Percentiles rank a stretch among this genome's conserved stretches.
phyloP scores from a whole-genome alignment of 805 yeast species.

The Zygotorulaspora sp. region DNA sequence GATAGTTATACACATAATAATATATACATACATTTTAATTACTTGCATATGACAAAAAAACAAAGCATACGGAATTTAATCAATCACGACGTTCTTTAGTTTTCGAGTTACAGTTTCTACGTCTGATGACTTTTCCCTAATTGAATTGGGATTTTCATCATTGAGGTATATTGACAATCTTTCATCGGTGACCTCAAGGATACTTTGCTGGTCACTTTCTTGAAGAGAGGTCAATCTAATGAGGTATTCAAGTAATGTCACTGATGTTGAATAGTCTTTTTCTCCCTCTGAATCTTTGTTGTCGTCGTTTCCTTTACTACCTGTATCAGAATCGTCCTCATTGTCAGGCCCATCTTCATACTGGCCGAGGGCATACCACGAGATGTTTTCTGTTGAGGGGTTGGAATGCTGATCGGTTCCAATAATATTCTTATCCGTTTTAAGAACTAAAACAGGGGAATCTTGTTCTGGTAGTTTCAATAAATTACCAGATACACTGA shows the following conservation, averaged over 20 bases:
- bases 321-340: slow-evolving; percentile 16
- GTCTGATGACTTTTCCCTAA: slow-evolving; percentile 15
- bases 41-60: background rate
- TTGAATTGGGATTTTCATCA: slow-evolving; percentile 44
- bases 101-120: slow-evolving; percentile 14
- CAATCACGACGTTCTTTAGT: background rate
- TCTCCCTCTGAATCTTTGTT: slow-evolving; percentile 25
- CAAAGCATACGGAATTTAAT: too few species aligned
- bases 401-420: slow-evolving; percentile 23
- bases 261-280: slow-evolving; percentile 30
- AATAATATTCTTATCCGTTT: slow-evolving; percentile 34
- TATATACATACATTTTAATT: background rate
- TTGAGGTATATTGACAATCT: slow-evolving; percentile 54
- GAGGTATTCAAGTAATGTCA: slow-evolving; percentile 61
- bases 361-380: slow-evolving; percentile 52
- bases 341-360: slow-evolving; percentile 35
- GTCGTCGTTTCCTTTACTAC: slow-evolving; percentile 20
- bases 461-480: slow-evolving; percentile 57
- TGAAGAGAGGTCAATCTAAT: slow-evolving; percentile 58
- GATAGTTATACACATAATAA: background rate
- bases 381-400: slow-evolving; percentile 29
- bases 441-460: slow-evolving; percentile 64
- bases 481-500: slow-evolving; percentile 64
- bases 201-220: slow-evolving; percentile 49
- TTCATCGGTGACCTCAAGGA: slow-evolving; percentile 60